A percentile compares a stretch with the other conserved stretches of the same genome.
Conservation (phyloP, 768 basidiomycete species). For the Agrocybe pediades region DNA sequence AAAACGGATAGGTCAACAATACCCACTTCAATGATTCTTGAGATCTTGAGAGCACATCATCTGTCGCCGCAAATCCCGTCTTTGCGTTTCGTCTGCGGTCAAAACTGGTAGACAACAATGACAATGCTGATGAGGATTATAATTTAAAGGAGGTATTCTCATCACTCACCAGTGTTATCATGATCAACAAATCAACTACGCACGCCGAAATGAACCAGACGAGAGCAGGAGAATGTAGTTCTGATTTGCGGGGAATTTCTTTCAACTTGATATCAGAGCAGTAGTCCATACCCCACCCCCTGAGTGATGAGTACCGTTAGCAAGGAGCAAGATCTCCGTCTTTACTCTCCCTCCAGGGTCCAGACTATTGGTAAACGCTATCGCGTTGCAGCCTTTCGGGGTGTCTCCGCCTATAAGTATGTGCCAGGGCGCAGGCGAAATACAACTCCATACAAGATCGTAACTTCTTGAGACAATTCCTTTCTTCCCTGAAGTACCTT, state of each 20-base stretch:
- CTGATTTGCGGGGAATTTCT: slow-evolving; percentile 40
- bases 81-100: slow-evolving; percentile 33
- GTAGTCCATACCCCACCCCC: slow-evolving; percentile 47
- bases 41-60: slow-evolving; percentile 41
- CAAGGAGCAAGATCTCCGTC: too few species aligned
- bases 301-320: slow-evolving; percentile 11
- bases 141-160: too few species aligned
- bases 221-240: slow-evolving; percentile 45
- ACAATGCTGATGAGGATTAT: not conserved
- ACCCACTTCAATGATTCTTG: not conserved
- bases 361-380: too few species aligned
- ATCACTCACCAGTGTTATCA: slow-evolving; percentile 36
- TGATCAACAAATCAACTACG: slow-evolving; percentile 43
- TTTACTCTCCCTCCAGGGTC: too few species aligned
- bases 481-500: too few species aligned
- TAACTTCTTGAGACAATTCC: too few species aligned
- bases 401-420: too few species aligned
- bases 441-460: too few species aligned
- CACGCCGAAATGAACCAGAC: slow-evolving; percentile 46
- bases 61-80: slow-evolving; percentile 43
- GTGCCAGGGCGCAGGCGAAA: too few species aligned
- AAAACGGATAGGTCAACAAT: slow-evolving; percentile 7
- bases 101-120: not conserved
- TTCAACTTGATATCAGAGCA: slow-evolving; percentile 33
- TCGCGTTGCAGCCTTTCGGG: too few species aligned